These are phyloP conservation scores for Limnanthes douglasii DNA, from an alignment of 345 rosid species.

Conservation along the genomic window DNA sequence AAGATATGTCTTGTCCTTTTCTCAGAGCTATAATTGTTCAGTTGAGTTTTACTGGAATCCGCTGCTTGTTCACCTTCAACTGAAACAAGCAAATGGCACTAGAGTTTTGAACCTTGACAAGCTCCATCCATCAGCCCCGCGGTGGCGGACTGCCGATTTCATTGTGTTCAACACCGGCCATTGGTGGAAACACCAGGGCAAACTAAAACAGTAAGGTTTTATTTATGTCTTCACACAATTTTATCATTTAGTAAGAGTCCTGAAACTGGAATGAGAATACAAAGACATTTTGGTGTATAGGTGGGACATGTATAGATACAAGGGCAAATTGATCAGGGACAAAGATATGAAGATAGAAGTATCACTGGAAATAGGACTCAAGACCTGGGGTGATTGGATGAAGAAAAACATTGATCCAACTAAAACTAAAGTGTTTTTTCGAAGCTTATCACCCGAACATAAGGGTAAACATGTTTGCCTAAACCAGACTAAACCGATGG, in stretches of 20 bases:
- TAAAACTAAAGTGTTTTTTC: constrained; percentile 48
- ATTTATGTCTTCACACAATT: background rate
- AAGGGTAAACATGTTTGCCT: constrained; percentile 24
- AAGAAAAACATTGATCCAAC: constrained; percentile 53
- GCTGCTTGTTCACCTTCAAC: constrained; percentile 68
- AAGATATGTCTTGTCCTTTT: background rate
- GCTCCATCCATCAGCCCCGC: constrained; percentile 89
- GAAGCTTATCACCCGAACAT: constrained; percentile 74
- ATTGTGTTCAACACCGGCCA: constrained; percentile 95
- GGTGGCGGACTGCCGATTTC: constrained; percentile 69
- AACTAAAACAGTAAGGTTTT: constrained; percentile 15
- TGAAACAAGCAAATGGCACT: constrained; percentile 32
- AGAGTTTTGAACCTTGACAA: constrained; percentile 69
- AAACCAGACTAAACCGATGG: constrained; percentile 14
- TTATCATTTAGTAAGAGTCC: background rate
- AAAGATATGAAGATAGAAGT: constrained; percentile 66
- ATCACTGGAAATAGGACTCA: constrained; percentile 50
- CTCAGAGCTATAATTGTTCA: constrained; percentile 13
- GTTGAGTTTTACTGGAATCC: constrained; percentile 95
- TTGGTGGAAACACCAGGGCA: constrained; percentile 95
- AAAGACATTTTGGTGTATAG: constrained; percentile 15
- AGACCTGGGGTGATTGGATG: constrained; percentile 84
- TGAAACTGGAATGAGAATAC: background rate
- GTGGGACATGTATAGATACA: constrained; percentile 59
- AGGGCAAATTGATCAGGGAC: no score